Percentiles rank a stretch among this genome's conserved stretches.
Conservation (phyloP, 148 eudicot species). For the Spergularia bocconei region DNA sequence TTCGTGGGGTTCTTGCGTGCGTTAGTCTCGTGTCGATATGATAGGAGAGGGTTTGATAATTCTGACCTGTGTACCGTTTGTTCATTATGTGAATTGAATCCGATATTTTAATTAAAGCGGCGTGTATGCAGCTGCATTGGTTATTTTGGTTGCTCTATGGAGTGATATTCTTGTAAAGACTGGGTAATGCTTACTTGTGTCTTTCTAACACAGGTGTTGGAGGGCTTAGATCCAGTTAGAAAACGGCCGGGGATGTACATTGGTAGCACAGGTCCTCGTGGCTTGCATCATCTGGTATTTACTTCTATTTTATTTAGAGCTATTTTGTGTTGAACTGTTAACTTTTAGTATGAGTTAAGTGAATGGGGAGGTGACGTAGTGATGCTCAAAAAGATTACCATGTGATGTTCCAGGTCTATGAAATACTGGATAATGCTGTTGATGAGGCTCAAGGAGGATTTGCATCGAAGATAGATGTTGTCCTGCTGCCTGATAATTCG, state of each 20-base stretch:
- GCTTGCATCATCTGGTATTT: conserved; percentile 87
- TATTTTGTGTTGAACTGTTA: neutral
- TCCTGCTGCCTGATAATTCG: conserved; percentile 70
- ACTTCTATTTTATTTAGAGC: conserved; percentile 11
- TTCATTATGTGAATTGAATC: neutral
- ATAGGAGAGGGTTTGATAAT: too few species aligned
- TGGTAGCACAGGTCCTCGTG: conserved; percentile 98
- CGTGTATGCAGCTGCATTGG: neutral
- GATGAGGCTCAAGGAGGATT: conserved; percentile 99
- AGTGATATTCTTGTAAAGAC: conserved; percentile 20
- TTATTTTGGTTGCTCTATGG: conserved; percentile 15
- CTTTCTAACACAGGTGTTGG: conserved; percentile 45
- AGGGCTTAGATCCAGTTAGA: conserved; percentile 96
- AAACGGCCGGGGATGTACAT: conserved; percentile 99
- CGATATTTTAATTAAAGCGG: neutral
- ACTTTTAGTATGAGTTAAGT: neutral
- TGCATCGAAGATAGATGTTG: conserved; percentile 80
- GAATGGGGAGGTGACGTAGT: neutral
- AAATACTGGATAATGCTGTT: conserved; percentile 86
- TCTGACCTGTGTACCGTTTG: neutral
- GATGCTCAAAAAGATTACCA: conserved; percentile 1
- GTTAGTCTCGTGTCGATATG: too few species aligned
- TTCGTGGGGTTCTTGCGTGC: neutral
- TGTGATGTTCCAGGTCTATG: conserved; percentile 65
- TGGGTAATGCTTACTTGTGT: conserved; percentile 9